Evolutionary conservation across 2,329 filamentous ascomycete genomes (phyloP).

Genomic region (Colletotrichum melonis): DNA sequence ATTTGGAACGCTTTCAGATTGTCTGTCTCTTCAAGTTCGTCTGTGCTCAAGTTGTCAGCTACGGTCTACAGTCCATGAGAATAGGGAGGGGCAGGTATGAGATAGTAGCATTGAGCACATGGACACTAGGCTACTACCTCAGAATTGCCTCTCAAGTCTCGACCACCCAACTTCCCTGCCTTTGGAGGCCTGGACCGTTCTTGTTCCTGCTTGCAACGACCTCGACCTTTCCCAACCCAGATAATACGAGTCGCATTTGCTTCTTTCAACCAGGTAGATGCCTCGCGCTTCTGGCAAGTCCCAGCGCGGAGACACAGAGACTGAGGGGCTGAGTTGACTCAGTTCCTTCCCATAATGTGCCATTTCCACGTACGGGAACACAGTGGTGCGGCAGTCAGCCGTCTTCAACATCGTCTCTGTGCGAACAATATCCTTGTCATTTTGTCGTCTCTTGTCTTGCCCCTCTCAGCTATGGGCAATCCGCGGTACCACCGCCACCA

Average conservation of each 20-base stretch:
- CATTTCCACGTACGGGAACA: neutral
- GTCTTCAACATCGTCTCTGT: neutral
- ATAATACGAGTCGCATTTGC: neutral
- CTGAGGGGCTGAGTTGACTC: neutral
- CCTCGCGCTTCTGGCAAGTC: neutral
- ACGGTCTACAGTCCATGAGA: neutral
- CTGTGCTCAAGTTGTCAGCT: neutral
- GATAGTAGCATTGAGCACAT: neutral
- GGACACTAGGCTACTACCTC: neutral
- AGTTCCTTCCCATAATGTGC: neutral
- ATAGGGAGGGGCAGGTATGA: neutral
- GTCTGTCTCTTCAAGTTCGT: neutral
- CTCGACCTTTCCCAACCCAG: neutral
- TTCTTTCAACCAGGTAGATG: neutral
- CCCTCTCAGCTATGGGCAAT: conserved; percentile 14
- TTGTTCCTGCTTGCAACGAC: neutral
- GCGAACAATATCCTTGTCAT: neutral
- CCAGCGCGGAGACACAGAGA: neutral
- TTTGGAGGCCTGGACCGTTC: neutral
- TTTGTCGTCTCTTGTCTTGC: conserved; percentile 10
- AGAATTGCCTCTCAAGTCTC: neutral
- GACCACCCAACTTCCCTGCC: neutral
- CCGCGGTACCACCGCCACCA: conserved; percentile 3
- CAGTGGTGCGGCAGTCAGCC: neutral
- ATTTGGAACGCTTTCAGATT: neutral